Conservation (phyloP, 768 basidiomycete species). For the Symmetrospora coprosmae region DNA sequence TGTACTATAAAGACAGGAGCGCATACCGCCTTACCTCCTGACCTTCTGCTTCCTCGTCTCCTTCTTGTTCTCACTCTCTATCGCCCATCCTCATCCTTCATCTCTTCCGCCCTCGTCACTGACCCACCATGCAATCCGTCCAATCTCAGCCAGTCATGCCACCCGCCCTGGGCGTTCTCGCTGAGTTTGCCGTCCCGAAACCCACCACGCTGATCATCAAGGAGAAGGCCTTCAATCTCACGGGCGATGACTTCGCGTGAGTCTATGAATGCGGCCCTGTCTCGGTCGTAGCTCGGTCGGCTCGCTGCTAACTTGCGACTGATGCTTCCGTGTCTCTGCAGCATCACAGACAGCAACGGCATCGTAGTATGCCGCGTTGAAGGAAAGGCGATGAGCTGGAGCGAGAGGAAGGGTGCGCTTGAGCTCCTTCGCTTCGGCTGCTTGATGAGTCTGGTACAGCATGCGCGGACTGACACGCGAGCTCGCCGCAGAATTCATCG, state of each 20-base stretch:
- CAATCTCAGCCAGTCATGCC: too few species aligned
- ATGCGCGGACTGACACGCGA: neutral
- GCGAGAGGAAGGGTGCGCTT: constrained; percentile 35
- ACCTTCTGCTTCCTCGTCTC: too few species aligned
- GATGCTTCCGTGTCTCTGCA: neutral
- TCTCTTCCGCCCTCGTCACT: too few species aligned
- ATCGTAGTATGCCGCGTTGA: constrained; percentile 24
- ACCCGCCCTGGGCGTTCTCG: constrained; percentile 33
- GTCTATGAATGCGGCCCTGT: neutral
- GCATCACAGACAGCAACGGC: constrained; percentile 8
- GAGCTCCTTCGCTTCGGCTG: neutral
- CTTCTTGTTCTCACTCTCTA: too few species aligned
- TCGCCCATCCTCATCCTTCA: too few species aligned
- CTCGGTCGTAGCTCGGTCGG: neutral
- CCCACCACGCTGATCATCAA: constrained; percentile 35
- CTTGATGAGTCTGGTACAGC: neutral
- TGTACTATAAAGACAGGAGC: too few species aligned
- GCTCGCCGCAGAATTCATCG: constrained; percentile 33
- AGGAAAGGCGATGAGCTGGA: constrained; percentile 32
- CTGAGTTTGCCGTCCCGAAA: constrained; percentile 31
- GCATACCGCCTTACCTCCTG: too few species aligned
- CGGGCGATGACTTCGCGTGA: constrained; percentile 35
- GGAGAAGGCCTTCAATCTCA: constrained; percentile 35
- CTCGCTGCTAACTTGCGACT: neutral
- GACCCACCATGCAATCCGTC: too few species aligned